Evolutionary conservation across 257 asterid genomes (phyloP).

Genomic region (Misopates orontium): DNA sequence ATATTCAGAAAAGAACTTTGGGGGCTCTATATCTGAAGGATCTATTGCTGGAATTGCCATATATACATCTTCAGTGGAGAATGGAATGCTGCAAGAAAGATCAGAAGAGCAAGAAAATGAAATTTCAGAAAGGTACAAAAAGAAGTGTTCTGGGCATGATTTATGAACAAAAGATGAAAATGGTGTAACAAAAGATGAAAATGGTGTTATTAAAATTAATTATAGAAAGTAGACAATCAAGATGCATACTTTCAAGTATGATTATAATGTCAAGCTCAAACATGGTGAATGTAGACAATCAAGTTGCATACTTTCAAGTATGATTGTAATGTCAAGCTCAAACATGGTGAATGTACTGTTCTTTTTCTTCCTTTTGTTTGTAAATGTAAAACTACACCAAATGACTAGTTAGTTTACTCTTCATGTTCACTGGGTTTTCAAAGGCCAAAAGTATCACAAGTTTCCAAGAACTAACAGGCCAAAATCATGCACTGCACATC

Average conservation of each 20-base stretch:
- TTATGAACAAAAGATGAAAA: background rate
- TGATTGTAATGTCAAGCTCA: background rate
- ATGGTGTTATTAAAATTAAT: too few species aligned
- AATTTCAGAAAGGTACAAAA: constrained; percentile 2
- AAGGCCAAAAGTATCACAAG: background rate
- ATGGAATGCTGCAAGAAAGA: constrained; percentile 75
- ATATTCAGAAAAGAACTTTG: constrained; percentile 67
- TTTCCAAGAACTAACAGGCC: background rate
- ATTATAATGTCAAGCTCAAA: too few species aligned
- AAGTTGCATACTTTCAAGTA: background rate
- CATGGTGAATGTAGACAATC: too few species aligned
- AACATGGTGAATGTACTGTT: background rate
- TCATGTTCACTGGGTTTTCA: background rate
- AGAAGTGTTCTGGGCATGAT: background rate
- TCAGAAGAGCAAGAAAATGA: background rate
- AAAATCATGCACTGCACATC: background rate
- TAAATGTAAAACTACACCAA: too few species aligned
- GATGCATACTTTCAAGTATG: background rate
- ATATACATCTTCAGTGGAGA: constrained; percentile 94
- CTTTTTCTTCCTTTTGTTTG: too few species aligned
- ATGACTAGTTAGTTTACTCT: background rate
- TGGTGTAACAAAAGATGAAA: too few species aligned
- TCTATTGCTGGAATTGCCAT: constrained; percentile 92
- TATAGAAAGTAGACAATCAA: background rate
- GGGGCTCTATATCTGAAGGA: constrained; percentile 74